phyloP scores from a whole-genome alignment of 345 rosid species.

The Eucalyptus erythrocorys region DNA sequence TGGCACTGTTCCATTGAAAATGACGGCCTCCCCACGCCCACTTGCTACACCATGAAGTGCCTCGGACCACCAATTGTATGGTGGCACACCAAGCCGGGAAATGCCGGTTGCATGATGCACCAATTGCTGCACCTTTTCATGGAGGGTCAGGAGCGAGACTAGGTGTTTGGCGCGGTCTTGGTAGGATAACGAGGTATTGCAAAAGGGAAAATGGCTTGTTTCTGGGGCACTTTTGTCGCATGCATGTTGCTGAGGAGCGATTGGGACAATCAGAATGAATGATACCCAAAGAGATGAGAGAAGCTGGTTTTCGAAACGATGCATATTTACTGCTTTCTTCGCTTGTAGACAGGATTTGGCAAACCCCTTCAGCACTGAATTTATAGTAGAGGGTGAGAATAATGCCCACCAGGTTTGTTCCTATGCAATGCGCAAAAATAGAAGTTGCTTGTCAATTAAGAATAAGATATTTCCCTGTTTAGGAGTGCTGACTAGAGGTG shows the following conservation, averaged over 20 bases:
- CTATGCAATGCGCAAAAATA: not conserved
- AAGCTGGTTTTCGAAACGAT: not conserved
- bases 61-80: constrained; percentile 31
- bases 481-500: not conserved
- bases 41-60: constrained; percentile 36
- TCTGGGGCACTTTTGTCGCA: constrained; percentile 17
- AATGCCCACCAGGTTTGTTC: not conserved
- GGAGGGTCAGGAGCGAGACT: constrained; percentile 8
- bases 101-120: constrained; percentile 9
- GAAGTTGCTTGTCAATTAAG: constrained; percentile 8
- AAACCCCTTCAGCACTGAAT: not conserved
- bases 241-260: constrained; percentile 17
- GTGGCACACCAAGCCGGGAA: constrained; percentile 10
- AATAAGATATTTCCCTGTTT: not conserved
- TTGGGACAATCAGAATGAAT: not conserved
- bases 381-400: not conserved
- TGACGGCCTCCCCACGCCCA: constrained; percentile 10
- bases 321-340: not conserved
- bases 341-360: not conserved
- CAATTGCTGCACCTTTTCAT: constrained; percentile 16
- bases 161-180: constrained; percentile 14
- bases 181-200: constrained; percentile 13
- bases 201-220: constrained; percentile 14
- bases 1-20: constrained; percentile 9
- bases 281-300: not conserved